These are phyloP conservation scores for Pseudozyma sp. DNA, from an alignment of 1,284 basidiomycete species.

Conservation along the genomic window DNA sequence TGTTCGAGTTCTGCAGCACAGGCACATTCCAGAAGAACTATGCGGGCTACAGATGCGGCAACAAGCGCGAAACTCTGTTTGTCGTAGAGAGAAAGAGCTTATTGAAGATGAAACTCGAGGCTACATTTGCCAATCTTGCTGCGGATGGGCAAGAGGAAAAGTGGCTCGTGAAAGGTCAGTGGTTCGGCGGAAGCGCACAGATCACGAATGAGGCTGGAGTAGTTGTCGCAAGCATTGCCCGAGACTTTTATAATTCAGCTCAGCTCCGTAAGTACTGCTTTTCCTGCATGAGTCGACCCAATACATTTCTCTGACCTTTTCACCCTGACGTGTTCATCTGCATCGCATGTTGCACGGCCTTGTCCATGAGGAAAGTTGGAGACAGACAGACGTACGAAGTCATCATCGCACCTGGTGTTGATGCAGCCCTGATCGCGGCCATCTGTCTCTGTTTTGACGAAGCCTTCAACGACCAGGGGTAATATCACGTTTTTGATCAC, in stretches of 20 bases:
- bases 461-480: not conserved
- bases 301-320: not conserved
- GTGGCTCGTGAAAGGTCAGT: conserved; percentile 31
- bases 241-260: conserved; percentile 35
- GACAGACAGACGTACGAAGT: conserved; percentile 2
- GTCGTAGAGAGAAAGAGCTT: conserved; percentile 19
- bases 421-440: not conserved
- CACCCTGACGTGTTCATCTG: no score
- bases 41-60: not conserved
- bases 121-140: conserved; percentile 39
- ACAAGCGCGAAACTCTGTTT: conserved; percentile 12
- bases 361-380: not conserved
- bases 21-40: not conserved
- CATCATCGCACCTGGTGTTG: not conserved
- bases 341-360: no score
- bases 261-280: conserved; percentile 34
- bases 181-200: conserved; percentile 25
- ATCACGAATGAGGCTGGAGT: conserved; percentile 39
- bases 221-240: conserved; percentile 36
- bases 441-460: conserved; percentile 5
- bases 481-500: no score
- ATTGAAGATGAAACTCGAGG: conserved; percentile 36
- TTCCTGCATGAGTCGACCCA: not conserved
- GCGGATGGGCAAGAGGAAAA: conserved; percentile 19
- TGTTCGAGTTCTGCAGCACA: conserved; percentile 18